Evolutionary conservation across 2,329 filamentous ascomycete genomes (phyloP), one percentile per base, ranked within the genome.

Genomic region (Daldinia sp.): DNA sequence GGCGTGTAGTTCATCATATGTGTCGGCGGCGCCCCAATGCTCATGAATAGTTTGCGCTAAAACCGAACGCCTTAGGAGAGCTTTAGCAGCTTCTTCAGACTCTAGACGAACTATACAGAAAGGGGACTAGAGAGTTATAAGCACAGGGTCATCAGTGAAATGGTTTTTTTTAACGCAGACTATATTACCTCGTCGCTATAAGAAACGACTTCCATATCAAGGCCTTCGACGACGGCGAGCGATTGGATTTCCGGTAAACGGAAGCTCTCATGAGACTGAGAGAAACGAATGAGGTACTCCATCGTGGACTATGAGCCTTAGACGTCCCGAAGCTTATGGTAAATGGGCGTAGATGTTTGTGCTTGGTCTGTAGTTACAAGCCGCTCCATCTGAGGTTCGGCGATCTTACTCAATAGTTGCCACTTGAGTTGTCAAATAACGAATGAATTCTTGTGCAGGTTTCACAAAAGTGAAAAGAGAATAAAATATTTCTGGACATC

Each of bases 241-340:
- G 95, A 89, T 72, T 94, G 81, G 11, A 97, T 85, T 77, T 99
- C 95, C 2, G 94, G 87, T 58, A 88, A 82, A 35, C 94, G 90
- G 75, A 99, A 99, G n/a, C 87, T 90, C 80, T 97, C 93, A 76
- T 98, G 94, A 61, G 86, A 83, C 77, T 98, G 95, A 43, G 90
- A 90, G 75, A 98, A 93, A 71, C 94, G 91, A 67, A 99, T 88
- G 63, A 99, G 84, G 74, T 92, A 98, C 65, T 96, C 87, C 87
- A 89, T 88, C 43, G 30, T 32, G 29, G 27, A 58, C 49, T 41
- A 50, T 35, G 39, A 13, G 52, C 10, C 49, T 50, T 58, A 34
- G 9, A 30, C 45, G 49, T 47, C 23, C 37, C 23, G 48, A 43
- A 37, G 23, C 52, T 35, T 13, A 49, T 30, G 27, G 54, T 34